Evolutionary conservation across 2,329 filamentous ascomycete genomes (phyloP), one percentile per base, ranked within the genome.

Genomic region (Colletotrichum spaethianum): DNA sequence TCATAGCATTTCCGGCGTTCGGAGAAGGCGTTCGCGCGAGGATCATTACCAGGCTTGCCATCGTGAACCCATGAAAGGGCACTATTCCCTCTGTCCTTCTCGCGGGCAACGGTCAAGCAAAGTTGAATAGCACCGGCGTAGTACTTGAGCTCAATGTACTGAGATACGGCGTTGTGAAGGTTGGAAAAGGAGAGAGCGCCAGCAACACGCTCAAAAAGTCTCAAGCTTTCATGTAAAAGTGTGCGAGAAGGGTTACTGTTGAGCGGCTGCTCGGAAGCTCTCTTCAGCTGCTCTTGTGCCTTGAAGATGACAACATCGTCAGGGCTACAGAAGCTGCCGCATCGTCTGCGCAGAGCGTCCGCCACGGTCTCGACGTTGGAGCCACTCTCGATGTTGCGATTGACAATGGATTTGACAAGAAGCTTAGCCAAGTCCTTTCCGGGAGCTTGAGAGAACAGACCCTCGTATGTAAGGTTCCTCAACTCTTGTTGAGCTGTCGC

Each of bases 231-330:
- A 76, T 95, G 95, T 28, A 99, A 87, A 44, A 98, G 85, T 55
- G 92, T 91, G 42, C 95, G 91, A 7, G 93, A 94, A 63, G 91
- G 87, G 76, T 95, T 96, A 4, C 91, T 91, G 78, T 95, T 94
- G 5, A 88, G 85, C 12, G 91, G 90, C 59, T 93, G 90, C 80
- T 98, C 95, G 2, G 92, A 91, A 1, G 96, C 96, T 76, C 94
- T 90, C 86, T 98, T 97, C 64, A 98, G 86, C 77, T 96, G 93
- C 82, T 99, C 96, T 80, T 98, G 96, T 0, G 96, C 96, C 83
- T 98, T 98, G 91, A 99, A 99, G 76, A 98, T 96, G 75, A 98
- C 92, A 1, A 98, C 96, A 83, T 99, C 96, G 75, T 99, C 96
- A 0, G 96, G 92, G 78, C 95, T 98, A 82, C 96, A 99, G 88